These are phyloP conservation scores for Protomyces gravidus DNA, from an alignment of 1,139 yeast species.

Conservation along the genomic window DNA sequence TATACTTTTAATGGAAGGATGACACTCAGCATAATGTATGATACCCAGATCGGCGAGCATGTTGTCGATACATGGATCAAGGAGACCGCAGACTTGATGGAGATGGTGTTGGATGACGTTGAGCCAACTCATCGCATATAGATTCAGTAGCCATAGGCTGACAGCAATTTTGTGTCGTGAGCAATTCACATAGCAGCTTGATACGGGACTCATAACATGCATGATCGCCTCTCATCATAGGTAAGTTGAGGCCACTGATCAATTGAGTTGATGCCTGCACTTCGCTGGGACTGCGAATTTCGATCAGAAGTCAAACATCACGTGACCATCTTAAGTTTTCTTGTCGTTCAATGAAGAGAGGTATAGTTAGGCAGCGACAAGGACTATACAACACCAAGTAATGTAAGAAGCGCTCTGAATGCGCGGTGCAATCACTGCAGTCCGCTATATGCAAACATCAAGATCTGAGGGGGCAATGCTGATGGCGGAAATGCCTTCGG, in stretches of 20 bases:
- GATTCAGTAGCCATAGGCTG: too few species aligned
- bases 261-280: not conserved
- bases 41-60: conserved; percentile 8
- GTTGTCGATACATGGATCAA: conserved; percentile 7
- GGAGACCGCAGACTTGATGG: conserved; percentile 11
- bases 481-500: too few species aligned
- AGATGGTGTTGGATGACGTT: not conserved
- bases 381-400: not conserved
- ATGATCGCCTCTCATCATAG: not conserved
- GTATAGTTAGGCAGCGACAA: not conserved
- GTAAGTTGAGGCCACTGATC: not conserved
- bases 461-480: too few species aligned
- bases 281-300: conserved; percentile 2
- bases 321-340: not conserved
- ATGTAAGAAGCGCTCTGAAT: not conserved
- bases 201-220: too few species aligned
- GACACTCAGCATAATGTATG: conserved; percentile 13
- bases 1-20: conserved; percentile 3
- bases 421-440: not conserved
- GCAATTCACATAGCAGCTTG: not conserved
- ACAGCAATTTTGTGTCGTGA: not conserved
- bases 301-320: not conserved
- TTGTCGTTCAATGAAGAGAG: not conserved
- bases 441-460: not conserved
- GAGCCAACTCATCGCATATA: not conserved